Evolutionary conservation across 108 stramenopile genomes (phyloP), one percentile per base, ranked within the genome.

Genomic region (Fragilariopsis cylindrus): DNA sequence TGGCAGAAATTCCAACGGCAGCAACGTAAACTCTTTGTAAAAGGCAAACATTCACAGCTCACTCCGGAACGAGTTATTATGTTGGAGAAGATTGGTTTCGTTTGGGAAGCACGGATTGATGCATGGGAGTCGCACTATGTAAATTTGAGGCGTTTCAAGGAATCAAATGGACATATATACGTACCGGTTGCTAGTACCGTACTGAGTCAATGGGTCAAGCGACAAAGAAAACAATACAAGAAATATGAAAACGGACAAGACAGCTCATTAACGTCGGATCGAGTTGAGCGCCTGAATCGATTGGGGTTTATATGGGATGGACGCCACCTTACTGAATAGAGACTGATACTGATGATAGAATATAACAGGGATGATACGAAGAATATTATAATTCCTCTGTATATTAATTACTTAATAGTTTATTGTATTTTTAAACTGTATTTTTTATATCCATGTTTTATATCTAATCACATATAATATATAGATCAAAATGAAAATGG

Each of bases 251-350:
- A 72, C 57, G 65, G 71, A 6, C 40, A 60, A 49, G 70, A 78
- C 56, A 71, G 70, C 60, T 60, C 71, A 52, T 67, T 90, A 75
- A 87, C 84, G 15, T 7, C 63, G 45, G 76, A 82, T 9, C 84
- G 85, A 21, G 65, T 74, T 1, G 77, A 80, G 21, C 54, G 73
- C 5, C 72, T 90, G 43, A 74, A 85, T 41, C 47, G 65, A 12
- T 64, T 85, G 49, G 89, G 84, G 2, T 90, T 87, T 66, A 68
- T 79, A 11, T 90, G 86, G 86, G 77, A 78, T 40, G 71, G 70
- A 11, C 70, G 65, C 40, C 45, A 62, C 11, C 40, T 30, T 5
- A 60, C 58, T n/a, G 58, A 60, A 30, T 60, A 60, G 41, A 40
- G 11, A 7, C 1, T 60, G 57, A 15, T 15, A 9, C 19, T 30